A percentile compares a stretch with the other conserved stretches of the same genome.
phyloP scores from a whole-genome alignment of 805 yeast species.

The Metschnikowia similis region DNA sequence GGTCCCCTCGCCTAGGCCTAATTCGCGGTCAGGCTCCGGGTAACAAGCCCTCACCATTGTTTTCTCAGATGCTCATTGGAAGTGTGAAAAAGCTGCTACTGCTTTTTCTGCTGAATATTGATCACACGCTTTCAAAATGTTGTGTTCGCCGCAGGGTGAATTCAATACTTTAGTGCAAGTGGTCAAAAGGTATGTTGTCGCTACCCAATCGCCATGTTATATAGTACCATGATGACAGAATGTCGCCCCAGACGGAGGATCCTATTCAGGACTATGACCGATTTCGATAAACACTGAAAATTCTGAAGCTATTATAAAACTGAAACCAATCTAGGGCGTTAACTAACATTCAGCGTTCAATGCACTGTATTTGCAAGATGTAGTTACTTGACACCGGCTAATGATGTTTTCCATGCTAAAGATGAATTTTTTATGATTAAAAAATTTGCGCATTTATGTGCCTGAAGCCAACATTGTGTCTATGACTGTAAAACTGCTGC shows the following conservation, averaged over 20 bases:
- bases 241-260: slow-evolving; percentile 77
- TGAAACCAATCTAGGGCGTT: background rate
- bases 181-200: slow-evolving; percentile 13
- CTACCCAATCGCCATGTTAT: background rate
- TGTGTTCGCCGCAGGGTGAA: slow-evolving; percentile 1
- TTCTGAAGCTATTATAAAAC: slow-evolving; percentile 40
- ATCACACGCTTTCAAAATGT: slow-evolving; percentile 2
- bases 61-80: background rate
- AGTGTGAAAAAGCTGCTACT: background rate
- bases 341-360: slow-evolving; percentile 13
- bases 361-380: background rate
- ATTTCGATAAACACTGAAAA: slow-evolving; percentile 65
- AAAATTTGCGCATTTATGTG: slow-evolving; percentile 32
- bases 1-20: background rate
- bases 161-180: slow-evolving; percentile 5
- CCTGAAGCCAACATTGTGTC: slow-evolving; percentile 28
- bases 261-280: slow-evolving; percentile 61
- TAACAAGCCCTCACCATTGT: background rate
- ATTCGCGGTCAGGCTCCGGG: slow-evolving; percentile 2
- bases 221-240: slow-evolving; percentile 49
- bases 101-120: background rate
- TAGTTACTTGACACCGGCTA: slow-evolving; percentile 24
- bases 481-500: background rate
- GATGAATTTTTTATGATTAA: slow-evolving; percentile 49
- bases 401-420: slow-evolving; percentile 60